Base-by-base conservation (phyloP, 2,329 filamentous ascomycete genomes). In the Purpureocillium takamizusanense region DNA sequence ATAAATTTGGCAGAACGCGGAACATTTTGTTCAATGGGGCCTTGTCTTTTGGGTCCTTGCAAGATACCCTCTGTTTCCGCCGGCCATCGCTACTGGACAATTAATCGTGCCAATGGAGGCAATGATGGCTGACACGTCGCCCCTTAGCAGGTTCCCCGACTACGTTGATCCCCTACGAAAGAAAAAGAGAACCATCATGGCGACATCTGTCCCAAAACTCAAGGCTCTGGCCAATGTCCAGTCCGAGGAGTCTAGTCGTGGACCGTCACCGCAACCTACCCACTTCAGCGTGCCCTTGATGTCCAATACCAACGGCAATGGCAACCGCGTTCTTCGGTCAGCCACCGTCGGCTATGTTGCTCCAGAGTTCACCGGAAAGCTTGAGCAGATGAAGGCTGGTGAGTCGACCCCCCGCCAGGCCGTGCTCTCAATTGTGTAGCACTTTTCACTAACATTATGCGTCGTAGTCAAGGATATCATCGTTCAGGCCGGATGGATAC, bases 341-440 rank as follows among this genome's bases (percentile, higher is more conserved):
- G 83, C 87, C 50, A 92, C 89, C 23, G 83, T 94, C 29, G 92
- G 92, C 55, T 98, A 98, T 67, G 82, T 94, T 47, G 89, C 92
- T 17, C 88, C 90, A 34, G 87, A 88, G 45, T 98, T 98, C 57
- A 81, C 87, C 60, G 92, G 90, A 59, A 95, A 94, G 69, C 73
- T 80, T 47, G 80, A 87, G 59, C 92, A 98, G 71, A 94, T 95
- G 81, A 76, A 84, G 57, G 69, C 80, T 56, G 81, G 81, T 85
- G 60, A 61, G 76, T 47, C 28, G n/a, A n/a, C n/a, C n/a, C n/a
- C n/a, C n/a, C n/a, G n/a, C n/a, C n/a, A n/a, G n/a, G n/a, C n/a
- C n/a, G n/a, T n/a, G n/a, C n/a, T n/a, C n/a, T n/a, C n/a, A n/a
- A n/a, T n/a, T n/a, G n/a, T n/a, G n/a, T n/a, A n/a, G n/a, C n/a